Percentiles rank a stretch among this genome's conserved stretches.
Conservation (phyloP, 1,284 basidiomycete species). For the Phellinidium pouzarii region DNA sequence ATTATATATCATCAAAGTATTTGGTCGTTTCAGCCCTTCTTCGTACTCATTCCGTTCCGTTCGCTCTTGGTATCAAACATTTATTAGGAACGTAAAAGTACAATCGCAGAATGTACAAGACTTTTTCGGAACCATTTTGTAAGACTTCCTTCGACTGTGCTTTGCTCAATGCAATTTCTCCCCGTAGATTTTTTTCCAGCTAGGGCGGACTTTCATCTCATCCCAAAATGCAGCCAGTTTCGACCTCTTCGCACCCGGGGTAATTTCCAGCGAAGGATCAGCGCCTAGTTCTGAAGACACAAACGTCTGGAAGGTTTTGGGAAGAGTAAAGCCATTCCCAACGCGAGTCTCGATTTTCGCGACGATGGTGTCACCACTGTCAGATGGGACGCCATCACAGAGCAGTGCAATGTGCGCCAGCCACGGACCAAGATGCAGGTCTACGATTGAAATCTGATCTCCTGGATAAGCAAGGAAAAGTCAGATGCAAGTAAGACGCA, state of each 20-base stretch:
- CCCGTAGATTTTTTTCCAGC: constrained; percentile 64
- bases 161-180: constrained; percentile 38
- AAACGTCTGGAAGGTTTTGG: constrained; percentile 33
- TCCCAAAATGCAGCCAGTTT: constrained; percentile 65
- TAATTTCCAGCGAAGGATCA: constrained; percentile 12
- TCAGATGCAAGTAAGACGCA: constrained; percentile 9
- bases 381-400: constrained; percentile 42
- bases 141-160: neutral
- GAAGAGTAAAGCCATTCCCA: constrained; percentile 39
- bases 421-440: constrained; percentile 79
- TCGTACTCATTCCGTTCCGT: too few relatives aligned
- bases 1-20: neutral
- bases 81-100: too few relatives aligned
- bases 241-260: constrained; percentile 28
- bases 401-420: constrained; percentile 56
- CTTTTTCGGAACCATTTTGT: neutral
- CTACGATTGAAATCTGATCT: constrained; percentile 73
- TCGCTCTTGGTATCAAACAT: too few relatives aligned
- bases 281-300: neutral
- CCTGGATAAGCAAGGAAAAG: constrained; percentile 39
- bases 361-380: constrained; percentile 44
- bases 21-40: neutral
- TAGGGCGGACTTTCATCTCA: constrained; percentile 50
- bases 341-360: constrained; percentile 46
- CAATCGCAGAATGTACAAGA: neutral